Base-by-base conservation (phyloP, 2,329 filamentous ascomycete genomes). In the Aspergillus quadricinctus region DNA sequence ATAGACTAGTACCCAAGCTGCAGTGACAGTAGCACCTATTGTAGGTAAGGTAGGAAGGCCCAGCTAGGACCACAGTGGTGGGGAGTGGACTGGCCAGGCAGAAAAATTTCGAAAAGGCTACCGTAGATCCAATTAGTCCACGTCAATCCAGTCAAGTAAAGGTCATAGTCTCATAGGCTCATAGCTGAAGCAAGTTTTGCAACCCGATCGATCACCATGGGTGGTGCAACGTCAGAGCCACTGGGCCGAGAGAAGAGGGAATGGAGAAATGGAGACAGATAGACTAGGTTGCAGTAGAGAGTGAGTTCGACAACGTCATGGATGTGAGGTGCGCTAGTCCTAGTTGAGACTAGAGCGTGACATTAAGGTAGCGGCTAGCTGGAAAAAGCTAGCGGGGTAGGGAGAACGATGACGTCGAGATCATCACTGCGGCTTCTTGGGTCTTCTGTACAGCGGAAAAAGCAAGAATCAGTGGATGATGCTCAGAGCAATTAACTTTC, bases 371-470 rank as follows among this genome's bases (percentile, higher is more conserved):
- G 7, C 43, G 29, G 51, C 68, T 69, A 70, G 57, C 52, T 64
- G 49, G 52, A 50, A 58, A 31, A 50, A 55, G 66, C 55, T 64
- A 66, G 65, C 56, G 55, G 54, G 56, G 57, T 53, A 50, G 50
- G n/a, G 58, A 63, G 62, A 66, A 66, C 57, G 50, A 72, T 72
- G 70, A 72, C 70, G 69, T 72, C 63, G 66, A 68, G 65, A 70
- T 67, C 61, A 55, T 46, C 43, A 21, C 21, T 21, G 3, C 17
- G 21, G 19, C 8, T 43, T 43, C 40, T 45, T 46, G 21, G 50
- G 23, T 45, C 21, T 40, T 29, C 49, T 28, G 17, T 23, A 21
- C 11, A 14, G 49, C n/a, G 28, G 23, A 53, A 46, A 31, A 28
- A 23, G 27, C 11, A 53, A 40, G 51, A 46, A 52, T 19, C 37